Evolutionary conservation across 257 asterid species (phyloP), one percentile per base, ranked within the genome.

Genomic region (Fraxinus anomala): DNA sequence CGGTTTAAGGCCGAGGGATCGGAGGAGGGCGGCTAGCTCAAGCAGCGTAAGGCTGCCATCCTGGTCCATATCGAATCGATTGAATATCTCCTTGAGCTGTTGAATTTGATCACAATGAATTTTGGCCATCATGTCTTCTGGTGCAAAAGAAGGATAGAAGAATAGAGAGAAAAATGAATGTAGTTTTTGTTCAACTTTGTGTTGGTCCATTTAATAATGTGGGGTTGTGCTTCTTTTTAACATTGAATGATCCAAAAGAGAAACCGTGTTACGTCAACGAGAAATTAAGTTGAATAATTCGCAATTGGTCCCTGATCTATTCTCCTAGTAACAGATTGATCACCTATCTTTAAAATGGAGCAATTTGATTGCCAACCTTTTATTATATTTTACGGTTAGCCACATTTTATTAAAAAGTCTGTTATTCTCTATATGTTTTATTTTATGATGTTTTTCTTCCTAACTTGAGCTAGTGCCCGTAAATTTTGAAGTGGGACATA

Each of bases 11-110:
- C 91, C 89, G 2, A 88, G 83, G 30, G 91, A 88, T 3, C 88
- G 85, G 51, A 88, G 81, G 42, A 88, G 91, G 51, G 91, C 91
- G 1, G 89, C 88, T 2, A 88, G 85, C 72, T 88, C 91, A 0
- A 88, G 87, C 72, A 83, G 89, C 11, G 91, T 88, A 28, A 85
- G 77, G 88, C 89, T 85, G 10, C 89, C 91, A 19, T 88, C 91
- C 12, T 26, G 68, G 84, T 88, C 83, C 83, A 88, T 86, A 68
- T 85, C 91, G 59, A 88, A 88, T 13, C 88, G 87, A 77, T 68
- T 61, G 83, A 88, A 88, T 33, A 88, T 88, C 19, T 83, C 87
- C 70, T 82, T 80, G 67, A 88, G 83, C 47, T 88, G 89, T 59
- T 82, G 42, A 19, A 85, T 65, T 75, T 88, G 91, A 36, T 87